Percentiles rank a stretch among this genome's conserved stretches.
Conservation (phyloP, 805 yeast species). For the Spathaspora hagerdaliae region DNA sequence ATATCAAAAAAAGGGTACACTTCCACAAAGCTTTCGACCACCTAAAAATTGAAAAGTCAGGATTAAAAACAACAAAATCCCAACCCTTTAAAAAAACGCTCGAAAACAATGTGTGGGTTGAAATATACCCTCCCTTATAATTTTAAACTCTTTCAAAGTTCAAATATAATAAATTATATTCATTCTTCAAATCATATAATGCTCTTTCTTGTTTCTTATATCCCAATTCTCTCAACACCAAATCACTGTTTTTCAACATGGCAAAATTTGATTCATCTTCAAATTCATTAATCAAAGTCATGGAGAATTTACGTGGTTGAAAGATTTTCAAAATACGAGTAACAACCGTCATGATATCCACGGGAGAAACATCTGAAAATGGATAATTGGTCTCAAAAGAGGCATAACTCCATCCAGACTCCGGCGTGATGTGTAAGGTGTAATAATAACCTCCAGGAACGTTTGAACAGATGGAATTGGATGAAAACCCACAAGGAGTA, state of each 20-base stretch:
- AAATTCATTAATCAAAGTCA: conserved; percentile 29
- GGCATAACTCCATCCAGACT: conserved; percentile 91
- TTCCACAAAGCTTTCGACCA: no score
- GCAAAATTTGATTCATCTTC: conserved; percentile 5
- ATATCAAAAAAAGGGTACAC: no score
- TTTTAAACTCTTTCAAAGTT: conserved; percentile 45
- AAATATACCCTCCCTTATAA: no score
- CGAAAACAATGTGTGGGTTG: no score
- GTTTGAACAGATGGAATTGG: conserved; percentile 69
- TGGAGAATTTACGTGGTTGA: conserved; percentile 71
- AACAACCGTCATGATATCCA: conserved; percentile 53
- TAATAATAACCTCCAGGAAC: conserved; percentile 46
- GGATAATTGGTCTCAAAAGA: conserved; percentile 89
- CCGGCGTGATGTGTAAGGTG: conserved; percentile 93
- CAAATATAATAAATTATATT: conserved; percentile 68
- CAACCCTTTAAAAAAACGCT: no score
- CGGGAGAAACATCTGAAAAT: conserved; percentile 29
- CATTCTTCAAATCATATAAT: conserved; percentile 65
- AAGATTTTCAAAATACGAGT: conserved; percentile 59
- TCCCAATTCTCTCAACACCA: conserved; percentile 29
- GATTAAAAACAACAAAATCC: no score
- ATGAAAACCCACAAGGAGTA: conserved; percentile 92
- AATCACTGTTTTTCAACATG: conserved; percentile 15
- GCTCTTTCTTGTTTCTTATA: conserved; percentile 66
- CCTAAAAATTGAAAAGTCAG: no score